phyloP scores from a whole-genome alignment of 495 filamentous ascomycete genomes.

The Alectoria sarmentosa region DNA sequence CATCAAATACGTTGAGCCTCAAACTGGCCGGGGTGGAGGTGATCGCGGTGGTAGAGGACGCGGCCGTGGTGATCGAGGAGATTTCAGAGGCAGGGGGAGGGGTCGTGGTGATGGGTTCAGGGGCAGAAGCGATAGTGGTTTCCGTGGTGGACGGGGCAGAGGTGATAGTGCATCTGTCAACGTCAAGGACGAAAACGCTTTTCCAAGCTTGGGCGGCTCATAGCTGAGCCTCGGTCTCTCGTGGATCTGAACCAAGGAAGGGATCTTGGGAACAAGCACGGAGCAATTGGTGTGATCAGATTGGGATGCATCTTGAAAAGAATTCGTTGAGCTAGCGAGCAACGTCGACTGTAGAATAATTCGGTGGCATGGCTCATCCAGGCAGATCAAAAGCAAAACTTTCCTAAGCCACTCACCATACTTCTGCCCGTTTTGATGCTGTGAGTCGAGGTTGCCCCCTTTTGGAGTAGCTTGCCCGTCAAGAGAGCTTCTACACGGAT shows the following conservation, averaged over 20 bases:
- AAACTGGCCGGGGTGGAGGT: constrained; percentile 39
- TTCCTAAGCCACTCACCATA: neutral
- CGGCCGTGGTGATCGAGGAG: constrained; percentile 34
- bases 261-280: constrained; percentile 9
- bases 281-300: neutral
- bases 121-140: constrained; percentile 36
- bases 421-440: no score
- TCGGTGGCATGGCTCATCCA: neutral
- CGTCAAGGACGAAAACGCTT: constrained; percentile 58
- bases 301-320: neutral
- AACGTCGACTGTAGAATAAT: neutral
- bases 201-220: constrained; percentile 60
- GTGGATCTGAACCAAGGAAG: neutral
- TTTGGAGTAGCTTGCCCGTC: no score
- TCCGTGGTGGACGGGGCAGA: constrained; percentile 34
- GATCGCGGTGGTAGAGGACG: constrained; percentile 48
- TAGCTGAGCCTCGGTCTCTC: constrained; percentile 5
- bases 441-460: no score
- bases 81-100: constrained; percentile 40
- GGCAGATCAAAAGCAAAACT: neutral
- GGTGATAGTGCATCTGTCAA: constrained; percentile 45
- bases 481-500: no score
- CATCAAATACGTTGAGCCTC: constrained; percentile 62
- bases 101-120: constrained; percentile 36
- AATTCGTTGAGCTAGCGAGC: neutral